A percentile compares a stretch with the other conserved stretches of the same genome.
Conservation (phyloP, 805 yeast genomes). For the Wickerhamiella cacticola region DNA sequence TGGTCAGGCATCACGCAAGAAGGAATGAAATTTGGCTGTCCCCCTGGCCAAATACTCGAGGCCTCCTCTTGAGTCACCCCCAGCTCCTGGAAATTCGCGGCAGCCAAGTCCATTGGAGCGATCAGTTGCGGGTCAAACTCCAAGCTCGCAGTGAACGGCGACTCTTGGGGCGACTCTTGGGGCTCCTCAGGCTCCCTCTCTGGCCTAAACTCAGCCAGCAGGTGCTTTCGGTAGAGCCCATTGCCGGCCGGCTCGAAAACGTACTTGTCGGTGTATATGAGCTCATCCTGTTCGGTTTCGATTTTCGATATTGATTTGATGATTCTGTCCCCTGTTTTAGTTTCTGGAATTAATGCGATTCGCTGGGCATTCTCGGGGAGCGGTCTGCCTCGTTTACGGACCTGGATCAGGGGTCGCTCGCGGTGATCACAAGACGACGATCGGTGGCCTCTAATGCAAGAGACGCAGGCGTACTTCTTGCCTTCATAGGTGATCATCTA, state of each 20-base stretch:
- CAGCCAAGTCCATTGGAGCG: slow-evolving; percentile 28
- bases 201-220: not conserved
- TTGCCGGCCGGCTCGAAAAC: slow-evolving; percentile 29
- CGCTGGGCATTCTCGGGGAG: slow-evolving; percentile 45
- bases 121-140: slow-evolving; percentile 23
- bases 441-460: slow-evolving; percentile 84
- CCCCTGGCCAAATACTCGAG: slow-evolving; percentile 20
- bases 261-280: slow-evolving; percentile 19
- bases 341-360: slow-evolving; percentile 32
- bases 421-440: slow-evolving; percentile 79
- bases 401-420: slow-evolving; percentile 67
- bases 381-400: slow-evolving; percentile 84
- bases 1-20: slow-evolving; percentile 31
- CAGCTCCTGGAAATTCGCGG: slow-evolving; percentile 18
- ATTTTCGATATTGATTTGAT: not conserved
- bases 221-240: slow-evolving; percentile 25
- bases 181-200: no score
- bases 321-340: not conserved
- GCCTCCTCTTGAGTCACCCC: slow-evolving; percentile 24
- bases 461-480: slow-evolving; percentile 24
- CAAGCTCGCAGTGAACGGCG: not conserved
- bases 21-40: slow-evolving; percentile 23
- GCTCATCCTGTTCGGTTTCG: slow-evolving; percentile 17
- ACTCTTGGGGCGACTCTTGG: not conserved
- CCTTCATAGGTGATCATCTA: slow-evolving; percentile 15